Base-by-base conservation (phyloP, 2,329 filamentous ascomycete genomes). In the Trichoderma oligosporum region DNA sequence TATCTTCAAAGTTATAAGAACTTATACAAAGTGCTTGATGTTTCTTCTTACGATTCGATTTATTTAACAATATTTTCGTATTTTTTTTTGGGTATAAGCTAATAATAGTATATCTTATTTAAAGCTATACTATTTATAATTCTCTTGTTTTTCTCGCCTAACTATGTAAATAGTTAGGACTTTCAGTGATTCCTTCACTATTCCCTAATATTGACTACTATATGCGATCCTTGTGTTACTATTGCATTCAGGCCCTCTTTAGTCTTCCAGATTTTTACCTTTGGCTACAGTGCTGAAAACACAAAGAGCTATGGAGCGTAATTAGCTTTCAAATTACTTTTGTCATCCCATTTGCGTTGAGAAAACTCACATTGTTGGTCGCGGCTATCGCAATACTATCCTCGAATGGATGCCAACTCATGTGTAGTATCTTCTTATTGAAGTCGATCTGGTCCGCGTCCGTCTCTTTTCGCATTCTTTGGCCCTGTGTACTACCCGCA, bases 351-450 rank as follows among this genome's bases (percentile, higher is more conserved):
- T 12, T 18, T 8, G 45, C 33, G 4, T 33, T 7, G 29, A 27
- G 51, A 7, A 44, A 31, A 80, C 93, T 88, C 78, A 97, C 94
- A 76, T 99, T 99, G 81, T 99, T 99, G 63, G 94, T 99, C 60
- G 94, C 94, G 66, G 94, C 94, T 79, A 99, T 99, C 58, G 94
- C 94, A 76, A 99, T 99, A 78, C 93, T 97, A 77, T 99, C 93
- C 76, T 99, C 94, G 68, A 95, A 97, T 47, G 94, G 94, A 85
- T 99, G 94, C 94, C 94, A 99, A 77, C 93, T 97, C 94, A 99
- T 99, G 74, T 99, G 94, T 71, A 99, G 74, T 68, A 99, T 99
- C 84, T 99, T 99, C 84, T 97, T 99, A 82, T 97, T 97, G 76
- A 97, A 99, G 75, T 99, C 94, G 74, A 97, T 97, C 78, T 97